Evolutionary conservation across 768 basidiomycete species (phyloP), one percentile per base, ranked within the genome.

Genomic region (Lactifluus rugatus): DNA sequence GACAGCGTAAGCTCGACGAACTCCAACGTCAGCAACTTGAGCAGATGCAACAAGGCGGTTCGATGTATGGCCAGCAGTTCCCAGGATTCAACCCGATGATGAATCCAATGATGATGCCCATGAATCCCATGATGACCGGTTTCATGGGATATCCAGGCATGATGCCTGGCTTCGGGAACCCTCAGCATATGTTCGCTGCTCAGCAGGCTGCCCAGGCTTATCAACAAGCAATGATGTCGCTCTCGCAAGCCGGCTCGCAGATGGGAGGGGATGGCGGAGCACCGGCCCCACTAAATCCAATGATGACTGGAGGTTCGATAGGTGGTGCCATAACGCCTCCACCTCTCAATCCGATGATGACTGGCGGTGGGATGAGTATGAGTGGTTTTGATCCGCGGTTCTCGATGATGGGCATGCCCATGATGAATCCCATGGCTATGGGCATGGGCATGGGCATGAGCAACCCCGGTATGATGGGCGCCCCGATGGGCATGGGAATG

Each of bases 1-100:
- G 93, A 50, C 93, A 95, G 68, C 81, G 95, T 57, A 87, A 93
- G 70, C 82, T 94, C 61, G 93, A 97, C 70, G 92, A 93, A 21
- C 79, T 88, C 55, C 92, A 95, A 67, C 80, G 85, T 45, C 84
- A 89, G 70, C 93, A 95, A 66, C 74, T 93, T 54, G 92, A 96
- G 66, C 89, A 94, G 69, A 88, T 90, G 81, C 85, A 89, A 65
- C 82, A 85, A 66, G 84, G 83, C 57, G 84, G 82, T 11, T 80
- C 80, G 23, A 81, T 88, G 79, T 89, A 84, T 66, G 84, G 81
- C 59, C 79, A 72, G 26, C 73, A 71, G 58, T 72, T 71, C 64
- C 66, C 71, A 28, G 70, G 69, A 55, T 84, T 70, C 71, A 84
- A 85, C 69, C 83, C 84, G 34, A 87, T 87, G 86, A 83, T 87